A percentile compares a stretch with the other conserved stretches of the same genome.
Conservation (phyloP, 345 rosid genomes). For the Turritis glabra region DNA sequence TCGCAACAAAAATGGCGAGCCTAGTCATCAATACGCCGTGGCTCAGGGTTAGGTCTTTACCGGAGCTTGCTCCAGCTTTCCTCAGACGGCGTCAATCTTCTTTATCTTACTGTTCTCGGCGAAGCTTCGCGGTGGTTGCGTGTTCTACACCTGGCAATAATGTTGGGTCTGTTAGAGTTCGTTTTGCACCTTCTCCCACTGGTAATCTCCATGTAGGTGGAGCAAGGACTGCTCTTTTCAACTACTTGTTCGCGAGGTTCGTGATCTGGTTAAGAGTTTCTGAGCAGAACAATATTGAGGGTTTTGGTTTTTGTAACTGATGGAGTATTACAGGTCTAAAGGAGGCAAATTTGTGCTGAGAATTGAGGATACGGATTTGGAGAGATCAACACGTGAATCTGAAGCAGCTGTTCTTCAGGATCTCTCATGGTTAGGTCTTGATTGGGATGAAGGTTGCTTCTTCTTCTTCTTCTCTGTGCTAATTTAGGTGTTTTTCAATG, state of each 20-base stretch:
- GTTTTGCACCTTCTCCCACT: slow-evolving; percentile 98
- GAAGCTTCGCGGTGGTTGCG: slow-evolving; percentile 38
- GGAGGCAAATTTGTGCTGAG: slow-evolving; percentile 91
- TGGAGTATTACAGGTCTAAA: slow-evolving; percentile 57
- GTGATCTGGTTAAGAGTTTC: background rate
- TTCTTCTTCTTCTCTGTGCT: slow-evolving; percentile 11
- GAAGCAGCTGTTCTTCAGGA: slow-evolving; percentile 91
- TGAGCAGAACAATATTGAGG: background rate
- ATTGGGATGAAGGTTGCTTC: slow-evolving; percentile 84
- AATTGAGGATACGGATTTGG: slow-evolving; percentile 91
- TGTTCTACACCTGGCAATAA: slow-evolving; percentile 11
- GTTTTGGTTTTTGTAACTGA: background rate
- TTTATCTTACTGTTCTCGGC: background rate
- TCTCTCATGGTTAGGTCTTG: slow-evolving; percentile 90
- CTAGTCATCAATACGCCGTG: slow-evolving; percentile 51
- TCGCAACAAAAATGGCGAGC: slow-evolving; percentile 47
- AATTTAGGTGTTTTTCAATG: background rate
- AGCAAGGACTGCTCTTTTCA: slow-evolving; percentile 96
- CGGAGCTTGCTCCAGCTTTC: slow-evolving; percentile 44
- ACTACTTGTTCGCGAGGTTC: slow-evolving; percentile 89
- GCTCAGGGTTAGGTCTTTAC: slow-evolving; percentile 53
- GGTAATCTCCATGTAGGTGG: slow-evolving; percentile 98
- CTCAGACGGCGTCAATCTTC: slow-evolving; percentile 24
- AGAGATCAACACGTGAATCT: slow-evolving; percentile 88
- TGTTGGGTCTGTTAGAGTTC: slow-evolving; percentile 65